phyloP scores from a whole-genome alignment of 129 eudicot genomes.

The Centella asiatica region DNA sequence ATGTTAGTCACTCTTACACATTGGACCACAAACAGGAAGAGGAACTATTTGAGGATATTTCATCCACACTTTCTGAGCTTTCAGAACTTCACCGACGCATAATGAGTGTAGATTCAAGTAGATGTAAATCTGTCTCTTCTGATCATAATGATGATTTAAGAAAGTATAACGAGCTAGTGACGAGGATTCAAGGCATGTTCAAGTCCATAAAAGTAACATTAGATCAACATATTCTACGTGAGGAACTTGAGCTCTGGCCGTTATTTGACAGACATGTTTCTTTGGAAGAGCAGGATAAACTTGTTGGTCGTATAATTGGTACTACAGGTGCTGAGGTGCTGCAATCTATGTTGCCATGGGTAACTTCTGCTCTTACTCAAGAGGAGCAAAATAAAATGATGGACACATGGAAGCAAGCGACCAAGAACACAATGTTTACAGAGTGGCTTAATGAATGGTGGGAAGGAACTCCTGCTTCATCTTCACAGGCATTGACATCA shows the following conservation, averaged over 20 bases:
- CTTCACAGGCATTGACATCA: conserved; percentile 45
- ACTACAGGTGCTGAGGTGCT: conserved; percentile 99
- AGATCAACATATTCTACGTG: conserved; percentile 92
- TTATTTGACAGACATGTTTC: conserved; percentile 90
- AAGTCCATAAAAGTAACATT: conserved; percentile 91
- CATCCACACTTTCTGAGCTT: conserved; percentile 76
- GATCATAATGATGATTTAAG: conserved; percentile 28
- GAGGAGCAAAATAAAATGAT: conserved; percentile 97
- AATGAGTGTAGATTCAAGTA: conserved; percentile 13
- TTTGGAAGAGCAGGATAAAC: conserved; percentile 91
- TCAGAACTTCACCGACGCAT: conserved; percentile 52
- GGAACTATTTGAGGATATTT: conserved; percentile 83
- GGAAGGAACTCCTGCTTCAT: conserved; percentile 63
- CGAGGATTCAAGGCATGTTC: conserved; percentile 96
- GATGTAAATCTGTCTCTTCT: conserved; percentile 20
- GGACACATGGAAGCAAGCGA: conserved; percentile 96
- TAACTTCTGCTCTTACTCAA: conserved; percentile 93
- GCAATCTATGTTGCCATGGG: conserved; percentile 99
- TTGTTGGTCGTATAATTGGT: conserved; percentile 94
- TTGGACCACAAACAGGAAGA: conserved; percentile 98
- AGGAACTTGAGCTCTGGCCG: conserved; percentile 98
- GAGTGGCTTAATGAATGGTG: conserved; percentile 99
- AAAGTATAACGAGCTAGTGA: conserved; percentile 69
- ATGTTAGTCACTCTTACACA: conserved; percentile 93
- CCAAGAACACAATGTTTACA: conserved; percentile 93